phyloP scores from a whole-genome alignment of 306 rosid genomes.

The Lathyrus oleraceus region DNA sequence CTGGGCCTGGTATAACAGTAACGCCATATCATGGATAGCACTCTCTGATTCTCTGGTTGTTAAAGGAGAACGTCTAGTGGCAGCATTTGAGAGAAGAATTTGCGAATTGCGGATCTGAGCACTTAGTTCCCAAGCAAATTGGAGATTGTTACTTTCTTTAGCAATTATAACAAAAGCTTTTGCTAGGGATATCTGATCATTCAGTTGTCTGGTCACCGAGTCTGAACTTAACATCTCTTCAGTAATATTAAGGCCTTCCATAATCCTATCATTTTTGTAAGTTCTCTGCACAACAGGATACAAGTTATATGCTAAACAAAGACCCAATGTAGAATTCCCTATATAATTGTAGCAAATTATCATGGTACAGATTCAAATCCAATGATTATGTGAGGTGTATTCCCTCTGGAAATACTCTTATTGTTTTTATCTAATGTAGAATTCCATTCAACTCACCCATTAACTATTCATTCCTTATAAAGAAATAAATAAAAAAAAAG shows the following conservation, averaged over 20 bases:
- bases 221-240: slow-evolving; percentile 77
- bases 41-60: slow-evolving; percentile 63
- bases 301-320: slow-evolving; percentile 3
- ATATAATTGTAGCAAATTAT: background rate
- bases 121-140: slow-evolving; percentile 95
- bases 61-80: slow-evolving; percentile 70
- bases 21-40: slow-evolving; percentile 73
- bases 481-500: background rate
- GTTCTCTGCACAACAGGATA: slow-evolving; percentile 54
- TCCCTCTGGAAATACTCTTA: too few relatives aligned
- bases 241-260: slow-evolving; percentile 83
- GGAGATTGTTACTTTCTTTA: slow-evolving; percentile 81
- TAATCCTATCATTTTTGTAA: slow-evolving; percentile 62
- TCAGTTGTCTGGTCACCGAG: slow-evolving; percentile 75
- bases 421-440: background rate
- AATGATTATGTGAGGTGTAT: background rate
- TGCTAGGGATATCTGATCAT: slow-evolving; percentile 83
- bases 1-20: slow-evolving; percentile 78
- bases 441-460: slow-evolving; percentile 7
- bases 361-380: slow-evolving; percentile 18
- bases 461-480: background rate
- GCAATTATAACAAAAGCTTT: slow-evolving; percentile 89
- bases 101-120: slow-evolving; percentile 86
- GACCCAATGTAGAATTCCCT: background rate
- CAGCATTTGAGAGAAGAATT: slow-evolving; percentile 83